A percentile compares a stretch with the other conserved stretches of the same genome.
phyloP scores from a whole-genome alignment of 192 early-diverging fungal genomes.

The Entomortierella parvispora region DNA sequence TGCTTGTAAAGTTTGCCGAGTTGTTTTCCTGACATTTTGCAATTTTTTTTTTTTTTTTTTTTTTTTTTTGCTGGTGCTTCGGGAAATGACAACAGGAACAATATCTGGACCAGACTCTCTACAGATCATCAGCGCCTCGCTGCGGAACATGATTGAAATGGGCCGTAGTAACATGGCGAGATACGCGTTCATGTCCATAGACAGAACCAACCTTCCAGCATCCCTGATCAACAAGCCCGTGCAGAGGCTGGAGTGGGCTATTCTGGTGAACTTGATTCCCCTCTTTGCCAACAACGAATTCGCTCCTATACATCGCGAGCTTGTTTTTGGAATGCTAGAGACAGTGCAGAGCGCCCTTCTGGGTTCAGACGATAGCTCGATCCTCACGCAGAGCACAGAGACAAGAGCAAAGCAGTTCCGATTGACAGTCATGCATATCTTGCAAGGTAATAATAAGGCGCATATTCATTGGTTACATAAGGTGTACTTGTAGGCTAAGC shows the following conservation, averaged over 20 bases:
- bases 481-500: background rate
- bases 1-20: too few species aligned
- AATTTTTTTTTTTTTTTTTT: background rate
- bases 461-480: background rate
- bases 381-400: background rate
- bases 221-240: slow-evolving; percentile 18
- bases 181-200: slow-evolving; percentile 10
- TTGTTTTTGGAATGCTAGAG: slow-evolving; percentile 8
- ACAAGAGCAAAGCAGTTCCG: slow-evolving; percentile 15
- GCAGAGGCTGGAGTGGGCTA: slow-evolving; percentile 32
- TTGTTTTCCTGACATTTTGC: too few species aligned
- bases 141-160: slow-evolving; percentile 29
- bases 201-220: background rate
- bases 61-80: too few species aligned
- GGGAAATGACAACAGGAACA: too few species aligned
- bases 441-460: slow-evolving; percentile 12
- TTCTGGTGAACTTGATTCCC: slow-evolving; percentile 16
- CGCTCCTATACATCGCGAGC: slow-evolving; percentile 13
- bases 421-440: slow-evolving; percentile 9
- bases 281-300: slow-evolving; percentile 17
- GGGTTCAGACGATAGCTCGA: slow-evolving; percentile 7
- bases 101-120: slow-evolving; percentile 5
- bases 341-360: slow-evolving; percentile 10
- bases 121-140: slow-evolving; percentile 1
- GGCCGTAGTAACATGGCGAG: background rate